Conservation (phyloP, 768 basidiomycete genomes). For the Tylopilus rubrobrunneus region DNA sequence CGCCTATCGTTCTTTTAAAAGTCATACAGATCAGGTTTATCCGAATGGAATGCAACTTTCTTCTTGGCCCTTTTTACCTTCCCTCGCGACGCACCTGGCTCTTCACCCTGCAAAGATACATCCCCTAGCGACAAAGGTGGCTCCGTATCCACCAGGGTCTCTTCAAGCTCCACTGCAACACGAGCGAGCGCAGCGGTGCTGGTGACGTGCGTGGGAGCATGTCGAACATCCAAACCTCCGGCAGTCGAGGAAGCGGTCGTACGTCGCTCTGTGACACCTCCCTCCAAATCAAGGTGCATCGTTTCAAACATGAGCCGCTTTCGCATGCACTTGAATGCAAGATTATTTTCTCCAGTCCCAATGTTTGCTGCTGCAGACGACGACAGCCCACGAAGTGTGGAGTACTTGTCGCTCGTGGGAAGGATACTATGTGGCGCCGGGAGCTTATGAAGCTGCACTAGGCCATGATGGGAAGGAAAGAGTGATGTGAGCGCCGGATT, state of each 20-base stretch:
- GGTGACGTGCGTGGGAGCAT: conserved; percentile 17
- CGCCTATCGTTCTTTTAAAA: conserved; percentile 42
- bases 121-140: conserved; percentile 1
- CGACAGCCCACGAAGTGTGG: conserved; percentile 76
- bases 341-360: conserved; percentile 90
- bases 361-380: conserved; percentile 46
- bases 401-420: conserved; percentile 78
- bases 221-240: conserved; percentile 15
- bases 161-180: conserved; percentile 45
- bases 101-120: conserved; percentile 5
- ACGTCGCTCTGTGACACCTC: conserved; percentile 75
- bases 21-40: conserved; percentile 69
- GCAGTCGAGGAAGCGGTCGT: conserved; percentile 46
- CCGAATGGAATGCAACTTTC: conserved; percentile 65
- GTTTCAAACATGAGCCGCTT: conserved; percentile 89
- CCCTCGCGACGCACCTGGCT: conserved; percentile 3
- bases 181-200: conserved; percentile 31
- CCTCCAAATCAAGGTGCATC: conserved; percentile 81
- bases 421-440: conserved; percentile 72
- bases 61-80: conserved; percentile 52
- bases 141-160: conserved; percentile 6
- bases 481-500: conserved; percentile 69
- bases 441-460: conserved; percentile 72
- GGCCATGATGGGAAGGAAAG: conserved; percentile 85
- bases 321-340: conserved; percentile 90